Evolutionary conservation across 75 land plant species (phyloP), one percentile per base, ranked within the genome.

Genomic region (Picea glauca): DNA sequence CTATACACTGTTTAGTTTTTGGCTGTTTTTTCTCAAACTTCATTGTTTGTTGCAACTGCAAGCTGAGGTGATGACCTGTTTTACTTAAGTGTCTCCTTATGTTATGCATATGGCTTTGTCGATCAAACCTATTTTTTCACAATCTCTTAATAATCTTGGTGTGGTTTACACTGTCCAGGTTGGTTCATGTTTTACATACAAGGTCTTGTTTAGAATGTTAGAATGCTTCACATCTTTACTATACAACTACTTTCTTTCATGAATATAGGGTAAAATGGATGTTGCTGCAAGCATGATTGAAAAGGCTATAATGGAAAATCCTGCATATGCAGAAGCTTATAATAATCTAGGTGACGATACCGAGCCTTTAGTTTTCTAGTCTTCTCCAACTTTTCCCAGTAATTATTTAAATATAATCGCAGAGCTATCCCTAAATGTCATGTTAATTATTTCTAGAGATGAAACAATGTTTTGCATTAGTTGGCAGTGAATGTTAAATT

Each of bases 151-250:
- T 84, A 96, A 96, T 84, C 98, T 96, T 79, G 98, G 99, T 58
- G 98, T 96, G 80, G 98, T 96, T 8, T 96, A 92, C 81, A 96
- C 99, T 65, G 95, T 96, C 78, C 98, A 96, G 99, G 99, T 96
- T 77, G 26, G 77, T 68, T 58, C 56, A 57, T 15, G 6, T 70
- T 31, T 60, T 31, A 23, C 54, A 20, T 4, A n/a, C 3, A 2
- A 35, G 63, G 61, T 18, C 46, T 56, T n/a, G 15, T 60, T 76
- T 73, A 56, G 58, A 67, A 13, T 76, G 15, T 1, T 11, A 58
- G 15, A 38, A 18, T 70, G 43, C 40, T 20, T 5, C 73, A 6
- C 26, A 68, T 70, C 13, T 70, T 40, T 21, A 43, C 0, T 3
- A 70, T 70, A n/a, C 14, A 20, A 12, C 61, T 74, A 77, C 26